A percentile compares a stretch with the other conserved stretches of the same genome.
phyloP scores from a whole-genome alignment of 345 rosid genomes.

The Pistacia integerrima region DNA sequence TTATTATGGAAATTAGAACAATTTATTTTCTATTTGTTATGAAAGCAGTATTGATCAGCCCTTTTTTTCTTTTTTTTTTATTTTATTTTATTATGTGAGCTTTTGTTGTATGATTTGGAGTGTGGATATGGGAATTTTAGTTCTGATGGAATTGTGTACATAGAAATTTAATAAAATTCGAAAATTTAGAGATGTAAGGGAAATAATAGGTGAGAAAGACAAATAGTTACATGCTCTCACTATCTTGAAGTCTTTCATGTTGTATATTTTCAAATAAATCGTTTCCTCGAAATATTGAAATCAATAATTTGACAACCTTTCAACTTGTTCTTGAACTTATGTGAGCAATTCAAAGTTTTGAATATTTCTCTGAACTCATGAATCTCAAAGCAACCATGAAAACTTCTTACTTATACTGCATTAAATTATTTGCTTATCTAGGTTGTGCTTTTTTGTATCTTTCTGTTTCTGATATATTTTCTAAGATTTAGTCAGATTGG shows the following conservation, averaged over 20 bases:
- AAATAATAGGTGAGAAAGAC: not conserved
- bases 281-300: not conserved
- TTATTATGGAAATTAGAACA: not conserved
- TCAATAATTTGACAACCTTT: not conserved
- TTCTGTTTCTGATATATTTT: not conserved
- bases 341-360: not conserved
- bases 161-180: not conserved
- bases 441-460: not conserved
- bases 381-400: not conserved
- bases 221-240: not conserved
- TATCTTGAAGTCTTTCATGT: not conserved
- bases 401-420: not conserved
- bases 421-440: not conserved
- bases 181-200: not conserved
- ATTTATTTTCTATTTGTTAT: not conserved
- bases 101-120: constrained; percentile 10
- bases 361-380: not conserved
- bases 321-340: not conserved
- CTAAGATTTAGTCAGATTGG: not conserved
- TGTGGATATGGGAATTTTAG: no score
- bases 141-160: not conserved
- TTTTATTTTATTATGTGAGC: not conserved
- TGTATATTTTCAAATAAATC: not conserved
- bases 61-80: not conserved
- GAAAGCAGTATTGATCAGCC: not conserved